phyloP scores from a whole-genome alignment of 441 rosid genomes.

The Aquilaria agallochum region DNA sequence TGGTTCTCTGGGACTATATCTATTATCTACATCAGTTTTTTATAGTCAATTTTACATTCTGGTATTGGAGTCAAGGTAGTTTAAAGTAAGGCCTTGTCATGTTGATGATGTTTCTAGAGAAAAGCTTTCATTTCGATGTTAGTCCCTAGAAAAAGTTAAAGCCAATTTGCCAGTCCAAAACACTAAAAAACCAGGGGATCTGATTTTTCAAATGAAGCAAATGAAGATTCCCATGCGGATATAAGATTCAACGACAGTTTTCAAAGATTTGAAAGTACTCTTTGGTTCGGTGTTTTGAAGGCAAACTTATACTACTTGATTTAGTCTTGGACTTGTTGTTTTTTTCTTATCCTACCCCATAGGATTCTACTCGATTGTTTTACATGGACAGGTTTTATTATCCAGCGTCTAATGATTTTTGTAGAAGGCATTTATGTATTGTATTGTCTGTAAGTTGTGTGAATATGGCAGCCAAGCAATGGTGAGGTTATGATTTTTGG shows the following conservation, averaged over 20 bases:
- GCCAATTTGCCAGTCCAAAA: not conserved
- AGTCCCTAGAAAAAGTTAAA: not conserved
- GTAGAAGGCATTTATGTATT: constrained; percentile 15
- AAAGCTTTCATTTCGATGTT: too few species aligned
- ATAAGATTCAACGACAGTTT: constrained; percentile 20
- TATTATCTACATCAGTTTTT: constrained; percentile 8
- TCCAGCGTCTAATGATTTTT: constrained; percentile 18
- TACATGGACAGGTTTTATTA: constrained; percentile 18
- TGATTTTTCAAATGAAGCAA: constrained; percentile 11
- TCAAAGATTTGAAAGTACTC: constrained; percentile 18
- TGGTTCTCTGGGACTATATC: constrained; percentile 14
- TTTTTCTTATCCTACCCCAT: constrained; percentile 7
- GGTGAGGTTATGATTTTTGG: constrained; percentile 14
- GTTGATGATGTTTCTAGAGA: not conserved
- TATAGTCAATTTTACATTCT: constrained; percentile 19
- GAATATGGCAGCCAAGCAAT: not conserved
- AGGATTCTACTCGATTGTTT: constrained; percentile 3
- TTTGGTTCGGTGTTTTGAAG: constrained; percentile 6
- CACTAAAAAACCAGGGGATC: constrained; percentile 6
- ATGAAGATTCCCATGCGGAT: constrained; percentile 20
- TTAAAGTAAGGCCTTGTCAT: constrained; percentile 10
- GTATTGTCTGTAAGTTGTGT: constrained; percentile 11
- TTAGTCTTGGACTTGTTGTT: constrained; percentile 8
- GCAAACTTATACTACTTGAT: constrained; percentile 4
- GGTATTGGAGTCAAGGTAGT: constrained; percentile 17